Base-by-base conservation (phyloP, 306 rosid genomes). In the Vachellia collinsii region DNA sequence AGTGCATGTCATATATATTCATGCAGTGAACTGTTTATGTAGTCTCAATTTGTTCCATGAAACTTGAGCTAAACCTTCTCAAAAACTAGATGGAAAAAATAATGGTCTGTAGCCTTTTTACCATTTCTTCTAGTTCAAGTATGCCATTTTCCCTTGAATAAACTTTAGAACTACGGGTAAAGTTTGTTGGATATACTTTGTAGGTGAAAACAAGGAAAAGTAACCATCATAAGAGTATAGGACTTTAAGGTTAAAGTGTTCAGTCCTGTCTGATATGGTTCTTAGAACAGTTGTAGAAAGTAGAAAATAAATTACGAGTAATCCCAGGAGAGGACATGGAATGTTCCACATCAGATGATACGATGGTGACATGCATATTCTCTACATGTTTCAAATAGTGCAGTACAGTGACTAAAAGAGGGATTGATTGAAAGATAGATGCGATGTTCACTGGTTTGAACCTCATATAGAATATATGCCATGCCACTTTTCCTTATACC, bases 401-500 rank as follows among this genome's bases (percentile, higher is more conserved):
- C 61, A 47, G 59, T 48, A 48, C 61, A 47, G 36, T 37, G 29
- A 25, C 46, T n/a, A 63, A 47, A 61, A 48, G 73, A 62, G 29
- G 43, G 23, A 63, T 71, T 62, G 77, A 36, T n/a, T 16, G 25
- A 22, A 58, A 58, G 61, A 42, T 17, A 81, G 64, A 74, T 44
- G 64, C 64, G 1, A 13, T 44, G 54, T 69, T 69, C 23, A 37
- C 8, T 42, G 29, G 10, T 23, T 22, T 43, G 46, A 76, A 37
- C 72, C 61, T 50, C 68, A 38, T 13, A 38, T 13, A 72, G 74
- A 62, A 70, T 51, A 37, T 37, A 67, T 77, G 73, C 67, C 69
- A 66, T 66, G 34, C 63, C 13, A 20, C 34, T 56, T 77, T 72
- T 56, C 9, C 12, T 17, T 39, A 1, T 39, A n/a, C 36, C 72